Base-by-base conservation (phyloP, 1,139 yeast genomes). In the Candida sp. region DNA sequence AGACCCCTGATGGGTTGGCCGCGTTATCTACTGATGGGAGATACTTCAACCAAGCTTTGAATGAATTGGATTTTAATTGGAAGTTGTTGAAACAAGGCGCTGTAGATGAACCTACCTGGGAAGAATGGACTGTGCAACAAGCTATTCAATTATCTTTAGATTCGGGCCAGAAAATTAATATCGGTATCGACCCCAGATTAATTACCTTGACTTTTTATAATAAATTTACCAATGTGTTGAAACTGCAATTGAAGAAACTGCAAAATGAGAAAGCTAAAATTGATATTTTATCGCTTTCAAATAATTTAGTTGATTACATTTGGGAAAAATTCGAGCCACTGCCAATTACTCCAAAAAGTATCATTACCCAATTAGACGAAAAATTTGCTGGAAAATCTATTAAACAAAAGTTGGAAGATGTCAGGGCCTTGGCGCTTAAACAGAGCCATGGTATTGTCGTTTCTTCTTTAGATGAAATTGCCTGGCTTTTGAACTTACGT, bases 21-120 rank as follows among this genome's bases (percentile, higher is more conserved):
- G 86, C 86, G 4, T 73, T 95, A 53, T 83, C 96, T 8, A 95
- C 99, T 0, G 99, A 95, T 64, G 98, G 97, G 9, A 77, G 99
- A 52, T 95, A 95, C 66, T 95, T 90, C 62, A 79, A 82, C 51
- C 99, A 95, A 66, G 99, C 99, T 2, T 68, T 79, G 23, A 81
- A 85, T 58, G 96, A 95, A 65, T 75, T 95, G 50, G 97, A 89
- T 61, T 84, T 77, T 60, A 87, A 88, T 65, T 95, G 99, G 99
- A 62, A 73, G 9, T 73, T 95, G 50, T 73, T 95, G 54, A 90
- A 83, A 61, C 95, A 85, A 61, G 96, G 96, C 11, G 74, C 81
- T 11, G 75, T 77, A 43, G 87, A 81, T 49, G 84, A 82, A 46
- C 84, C 87, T 29, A 71, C 90, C 3, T 93, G 99, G 99, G 85